Conservation (phyloP, 345 rosid genomes). For the Excoecaria agallocha region DNA sequence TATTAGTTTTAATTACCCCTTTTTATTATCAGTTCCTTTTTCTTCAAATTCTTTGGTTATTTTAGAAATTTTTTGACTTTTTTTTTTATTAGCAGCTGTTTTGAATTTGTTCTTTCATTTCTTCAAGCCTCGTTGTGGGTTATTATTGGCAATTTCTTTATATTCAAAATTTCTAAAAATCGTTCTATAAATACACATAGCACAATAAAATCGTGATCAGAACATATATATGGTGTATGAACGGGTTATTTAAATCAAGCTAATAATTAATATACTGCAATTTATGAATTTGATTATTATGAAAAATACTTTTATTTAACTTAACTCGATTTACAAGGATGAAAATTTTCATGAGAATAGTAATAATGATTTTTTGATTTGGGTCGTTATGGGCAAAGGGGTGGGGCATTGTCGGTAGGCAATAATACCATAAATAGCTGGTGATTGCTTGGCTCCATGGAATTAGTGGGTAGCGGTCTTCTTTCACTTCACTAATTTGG, state of each 20-base stretch:
- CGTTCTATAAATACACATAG: too few species aligned
- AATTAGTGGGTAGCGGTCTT: conserved; percentile 7
- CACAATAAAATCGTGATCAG: too few species aligned
- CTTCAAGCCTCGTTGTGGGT: not conserved
- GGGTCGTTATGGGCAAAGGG: not conserved
- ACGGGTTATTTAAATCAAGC: too few species aligned
- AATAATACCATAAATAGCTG: not conserved
- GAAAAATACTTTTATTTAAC: too few species aligned
- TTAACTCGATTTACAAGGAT: too few species aligned
- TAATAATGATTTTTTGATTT: too few species aligned
- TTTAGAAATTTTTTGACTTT: not conserved
- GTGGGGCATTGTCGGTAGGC: conserved; percentile 9
- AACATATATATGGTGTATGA: too few species aligned
- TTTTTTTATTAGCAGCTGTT: not conserved
- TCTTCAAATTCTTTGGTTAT: not conserved
- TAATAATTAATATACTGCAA: too few species aligned
- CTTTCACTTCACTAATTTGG: not conserved
- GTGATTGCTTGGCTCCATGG: conserved; percentile 14
- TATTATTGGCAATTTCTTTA: not conserved
- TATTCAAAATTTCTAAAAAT: too few species aligned
- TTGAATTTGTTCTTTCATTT: not conserved
- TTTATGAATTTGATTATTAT: too few species aligned
- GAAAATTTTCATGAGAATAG: too few species aligned
- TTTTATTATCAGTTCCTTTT: not conserved
- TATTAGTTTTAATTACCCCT: not conserved